Evolutionary conservation across 1,139 yeast species (phyloP).

Genomic region (Hansenula lynferdii): DNA sequence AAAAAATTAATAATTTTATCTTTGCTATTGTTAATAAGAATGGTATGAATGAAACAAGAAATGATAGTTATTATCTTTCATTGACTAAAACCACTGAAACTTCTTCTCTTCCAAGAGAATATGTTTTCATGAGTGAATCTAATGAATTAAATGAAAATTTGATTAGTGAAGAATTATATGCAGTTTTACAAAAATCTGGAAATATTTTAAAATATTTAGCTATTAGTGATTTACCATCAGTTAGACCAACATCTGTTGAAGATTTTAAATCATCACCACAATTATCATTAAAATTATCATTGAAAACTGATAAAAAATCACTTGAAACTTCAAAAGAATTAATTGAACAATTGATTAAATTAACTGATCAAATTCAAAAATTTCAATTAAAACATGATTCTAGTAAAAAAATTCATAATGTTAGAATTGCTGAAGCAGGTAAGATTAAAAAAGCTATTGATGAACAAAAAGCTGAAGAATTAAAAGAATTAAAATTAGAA

Average conservation of each 20-base stretch:
- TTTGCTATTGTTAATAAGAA: constrained; percentile 83
- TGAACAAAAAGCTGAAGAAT: constrained; percentile 58
- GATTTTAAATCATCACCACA: constrained; percentile 45
- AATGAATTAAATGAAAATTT: constrained; percentile 72
- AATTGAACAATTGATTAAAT: constrained; percentile 45
- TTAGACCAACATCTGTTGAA: constrained; percentile 49
- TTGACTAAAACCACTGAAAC: constrained; percentile 77
- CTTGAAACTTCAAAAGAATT: constrained; percentile 43
- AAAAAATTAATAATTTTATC: constrained; percentile 60
- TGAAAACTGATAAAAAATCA: constrained; percentile 43
- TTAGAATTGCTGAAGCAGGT: constrained; percentile 32
- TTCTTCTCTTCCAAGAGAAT: constrained; percentile 61
- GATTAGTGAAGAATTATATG: constrained; percentile 45
- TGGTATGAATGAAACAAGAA: constrained; percentile 75
- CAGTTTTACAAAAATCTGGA: constrained; percentile 46
- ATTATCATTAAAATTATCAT: constrained; percentile 47
- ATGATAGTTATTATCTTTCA: constrained; percentile 73
- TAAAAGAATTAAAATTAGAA: constrained; percentile 64
- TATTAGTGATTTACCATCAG: constrained; percentile 75
- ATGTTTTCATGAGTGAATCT: constrained; percentile 87
- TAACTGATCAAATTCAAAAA: constrained; percentile 43
- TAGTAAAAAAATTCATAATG: constrained; percentile 64
- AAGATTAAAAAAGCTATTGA: constrained; percentile 69
- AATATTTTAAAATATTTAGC: constrained; percentile 60
- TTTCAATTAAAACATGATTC: constrained; percentile 51